Percentiles rank a stretch among this genome's conserved stretches.
phyloP scores from a whole-genome alignment of 129 eudicot genomes.

The Pittosporum tobira region DNA sequence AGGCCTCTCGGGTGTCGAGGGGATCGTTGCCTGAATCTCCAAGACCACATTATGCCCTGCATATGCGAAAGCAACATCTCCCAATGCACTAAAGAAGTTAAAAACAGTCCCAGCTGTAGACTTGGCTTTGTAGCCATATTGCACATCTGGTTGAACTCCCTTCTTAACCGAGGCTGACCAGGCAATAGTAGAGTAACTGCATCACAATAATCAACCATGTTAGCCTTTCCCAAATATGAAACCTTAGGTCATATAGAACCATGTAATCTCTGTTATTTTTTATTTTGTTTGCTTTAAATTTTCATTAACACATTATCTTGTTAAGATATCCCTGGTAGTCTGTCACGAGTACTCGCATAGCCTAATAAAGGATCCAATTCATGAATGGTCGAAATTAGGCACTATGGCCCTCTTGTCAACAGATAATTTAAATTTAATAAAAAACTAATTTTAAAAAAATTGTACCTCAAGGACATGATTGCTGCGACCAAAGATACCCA shows the following conservation, averaged over 20 bases:
- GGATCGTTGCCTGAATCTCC: slow-evolving; percentile 62
- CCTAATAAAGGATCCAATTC: background rate
- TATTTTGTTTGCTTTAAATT: background rate
- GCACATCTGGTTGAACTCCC: slow-evolving; percentile 41
- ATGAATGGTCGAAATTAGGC: too few relatives aligned
- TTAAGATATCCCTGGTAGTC: too few relatives aligned
- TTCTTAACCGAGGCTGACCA: slow-evolving; percentile 41
- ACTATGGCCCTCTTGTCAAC: too few relatives aligned
- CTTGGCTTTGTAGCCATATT: slow-evolving; percentile 23
- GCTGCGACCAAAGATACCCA: slow-evolving; percentile 54
- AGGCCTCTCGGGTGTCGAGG: slow-evolving; percentile 59
- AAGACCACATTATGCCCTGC: slow-evolving; percentile 59
- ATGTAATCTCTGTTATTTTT: background rate
- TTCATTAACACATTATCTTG: too few relatives aligned
- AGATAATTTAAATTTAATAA: too few relatives aligned
- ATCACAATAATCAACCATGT: background rate
- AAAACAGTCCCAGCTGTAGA: slow-evolving; percentile 25
- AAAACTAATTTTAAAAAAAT: background rate
- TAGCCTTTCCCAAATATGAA: background rate
- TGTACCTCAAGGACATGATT: slow-evolving; percentile 55
- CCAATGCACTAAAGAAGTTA: slow-evolving; percentile 45
- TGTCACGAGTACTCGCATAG: too few relatives aligned
- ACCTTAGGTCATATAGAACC: background rate
- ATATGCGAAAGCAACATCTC: slow-evolving; percentile 53
- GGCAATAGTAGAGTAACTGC: slow-evolving; percentile 59